These are phyloP conservation scores for Pinguiococcus pyrenoidosus DNA, from an alignment of 108 stramenopile species.

Conservation along the genomic window DNA sequence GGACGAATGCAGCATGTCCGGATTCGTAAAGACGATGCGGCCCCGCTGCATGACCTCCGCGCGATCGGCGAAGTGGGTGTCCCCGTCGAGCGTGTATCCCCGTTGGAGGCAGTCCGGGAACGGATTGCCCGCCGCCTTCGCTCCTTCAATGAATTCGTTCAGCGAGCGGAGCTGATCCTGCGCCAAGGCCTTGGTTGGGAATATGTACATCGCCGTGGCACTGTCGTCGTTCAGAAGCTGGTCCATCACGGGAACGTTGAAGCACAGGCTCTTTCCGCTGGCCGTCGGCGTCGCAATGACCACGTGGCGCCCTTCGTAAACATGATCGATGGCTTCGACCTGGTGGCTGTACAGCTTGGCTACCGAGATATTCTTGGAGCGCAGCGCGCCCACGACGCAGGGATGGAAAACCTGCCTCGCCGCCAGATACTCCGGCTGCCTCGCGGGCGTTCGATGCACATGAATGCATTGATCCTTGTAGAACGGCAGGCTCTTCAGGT, in stretches of 20 bases:
- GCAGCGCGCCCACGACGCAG: background rate
- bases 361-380: background rate
- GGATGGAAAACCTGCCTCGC: background rate
- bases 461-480: background rate
- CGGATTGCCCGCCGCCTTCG: background rate
- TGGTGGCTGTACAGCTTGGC: conserved; percentile 65
- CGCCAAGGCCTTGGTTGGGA: conserved; percentile 93
- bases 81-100: conserved; percentile 19
- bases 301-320: conserved; percentile 44
- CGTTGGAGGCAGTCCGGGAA: no score
- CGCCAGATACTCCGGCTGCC: background rate
- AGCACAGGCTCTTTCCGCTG: conserved; percentile 67
- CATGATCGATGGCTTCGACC: conserved; percentile 56
- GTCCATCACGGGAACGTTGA: conserved; percentile 59
- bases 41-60: conserved; percentile 39
- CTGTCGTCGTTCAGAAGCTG: conserved; percentile 28
- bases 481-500: background rate
- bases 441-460: background rate
- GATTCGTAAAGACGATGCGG: conserved; percentile 84
- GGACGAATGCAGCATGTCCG: conserved; percentile 86
- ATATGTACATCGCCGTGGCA: conserved; percentile 53
- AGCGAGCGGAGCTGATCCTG: conserved; percentile 84
- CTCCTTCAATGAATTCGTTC: conserved; percentile 20
- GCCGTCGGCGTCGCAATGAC: conserved; percentile 72
- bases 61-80: conserved; percentile 39